Evolutionary conservation across 371 early-diverging fungal genomes (phyloP), one percentile per base, ranked within the genome.

Genomic region (Mortierella sp.): DNA sequence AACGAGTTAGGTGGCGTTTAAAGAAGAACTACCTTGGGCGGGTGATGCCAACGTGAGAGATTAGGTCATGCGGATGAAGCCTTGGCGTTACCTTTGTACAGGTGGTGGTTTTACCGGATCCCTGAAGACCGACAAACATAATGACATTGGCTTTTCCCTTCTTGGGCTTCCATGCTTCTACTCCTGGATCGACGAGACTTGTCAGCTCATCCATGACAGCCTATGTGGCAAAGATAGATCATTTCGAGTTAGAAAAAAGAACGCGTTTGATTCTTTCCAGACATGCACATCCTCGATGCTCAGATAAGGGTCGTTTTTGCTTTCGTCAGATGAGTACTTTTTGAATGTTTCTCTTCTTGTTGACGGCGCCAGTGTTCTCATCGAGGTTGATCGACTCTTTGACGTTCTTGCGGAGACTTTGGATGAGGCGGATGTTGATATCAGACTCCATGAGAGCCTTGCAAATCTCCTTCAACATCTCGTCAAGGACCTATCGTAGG

Each of bases 41-140:
- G 65, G 38, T 63, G 8, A 32, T 38, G 38, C 65, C 38, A 35
- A 38, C 6, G 24, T 21, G 65, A 65, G 65, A 65, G 1, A 18
- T 32, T 6, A 63, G 18, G 18, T 35, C 21, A 3, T 18, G 35
- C 38, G 5, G 3, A 3, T 8, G 14, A 29, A 60, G 35, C 54
- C 16, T 21, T 24, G 29, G 72, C 55, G 14, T 72, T 85, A 90
- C 91, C 87, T 99, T 99, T 58, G 99, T 99, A 91, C 99, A 98
- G 7, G 98, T 96, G 0, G 99, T 99, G 5, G 99, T 99, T 89
- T 99, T 99, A 77, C 99, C 99, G 79, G 96, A 93, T 85, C 99
- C 99, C 89, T 99, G 99, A 83, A 99, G 91, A 83, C 99, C 99
- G 41, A 99, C 99, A 94, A 99, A 99, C 97, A 99, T 97, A 75